A percentile compares a stretch with the other conserved stretches of the same genome.
phyloP scores from a whole-genome alignment of 441 rosid genomes.

The Jatropha podagrica region DNA sequence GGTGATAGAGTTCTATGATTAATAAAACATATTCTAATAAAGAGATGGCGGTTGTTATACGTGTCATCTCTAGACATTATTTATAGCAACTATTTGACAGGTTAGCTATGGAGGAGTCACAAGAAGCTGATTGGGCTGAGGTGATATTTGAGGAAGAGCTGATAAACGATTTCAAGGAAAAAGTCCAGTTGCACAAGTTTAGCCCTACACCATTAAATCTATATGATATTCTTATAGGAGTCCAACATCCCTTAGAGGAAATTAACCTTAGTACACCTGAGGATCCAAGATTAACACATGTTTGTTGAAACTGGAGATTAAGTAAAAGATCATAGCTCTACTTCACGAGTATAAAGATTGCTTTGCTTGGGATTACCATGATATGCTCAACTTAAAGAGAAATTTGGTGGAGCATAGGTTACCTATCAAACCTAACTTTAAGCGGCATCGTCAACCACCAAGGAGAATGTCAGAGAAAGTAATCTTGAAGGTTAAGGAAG shows the following conservation, averaged over 20 bases:
- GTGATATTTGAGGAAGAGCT: neutral
- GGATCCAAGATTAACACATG: neutral
- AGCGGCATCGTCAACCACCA: neutral
- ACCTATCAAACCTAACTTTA: neutral
- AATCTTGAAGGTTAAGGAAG: neutral
- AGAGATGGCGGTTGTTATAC: neutral
- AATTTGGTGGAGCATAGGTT: neutral
- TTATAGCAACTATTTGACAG: too few relatives aligned
- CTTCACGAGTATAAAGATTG: neutral
- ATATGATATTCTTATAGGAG: neutral
- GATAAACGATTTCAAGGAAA: neutral
- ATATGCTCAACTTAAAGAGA: neutral
- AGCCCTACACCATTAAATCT: neutral
- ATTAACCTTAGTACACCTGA: neutral
- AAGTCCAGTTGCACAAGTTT: neutral
- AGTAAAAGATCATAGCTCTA: too few relatives aligned
- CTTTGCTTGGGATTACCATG: neutral
- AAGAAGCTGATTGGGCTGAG: neutral
- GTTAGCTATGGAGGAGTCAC: too few relatives aligned
- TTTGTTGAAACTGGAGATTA: fast-evolving
- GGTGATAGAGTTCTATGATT: too few relatives aligned
- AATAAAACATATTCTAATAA: too few relatives aligned
- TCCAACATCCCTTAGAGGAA: neutral
- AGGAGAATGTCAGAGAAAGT: neutral
- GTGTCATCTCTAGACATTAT: too few relatives aligned